These are phyloP conservation scores for Penstemon davidsonii DNA, from an alignment of 257 asterid genomes.

Conservation along the genomic window DNA sequence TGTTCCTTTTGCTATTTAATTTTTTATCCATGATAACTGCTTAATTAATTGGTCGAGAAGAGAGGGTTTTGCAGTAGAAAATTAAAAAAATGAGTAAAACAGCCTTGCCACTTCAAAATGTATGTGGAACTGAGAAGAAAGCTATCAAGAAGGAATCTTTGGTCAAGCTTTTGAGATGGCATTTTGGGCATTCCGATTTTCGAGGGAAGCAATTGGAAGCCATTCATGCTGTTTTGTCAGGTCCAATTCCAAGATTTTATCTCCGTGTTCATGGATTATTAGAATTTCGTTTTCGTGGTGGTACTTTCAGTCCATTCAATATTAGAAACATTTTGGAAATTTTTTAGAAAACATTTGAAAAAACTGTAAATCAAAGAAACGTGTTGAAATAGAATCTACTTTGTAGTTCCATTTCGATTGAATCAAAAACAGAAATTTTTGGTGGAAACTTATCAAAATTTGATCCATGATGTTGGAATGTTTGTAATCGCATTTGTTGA, in stretches of 20 bases:
- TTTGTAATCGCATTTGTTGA: neutral
- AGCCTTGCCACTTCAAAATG: constrained; percentile 60
- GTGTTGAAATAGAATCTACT: too few species aligned
- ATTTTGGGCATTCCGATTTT: constrained; percentile 86
- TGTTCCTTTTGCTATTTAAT: neutral
- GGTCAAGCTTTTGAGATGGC: constrained; percentile 92
- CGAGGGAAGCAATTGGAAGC: constrained; percentile 92
- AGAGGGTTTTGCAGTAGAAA: neutral
- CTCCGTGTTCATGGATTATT: neutral
- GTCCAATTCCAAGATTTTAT: constrained; percentile 30
- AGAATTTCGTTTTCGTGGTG: neutral
- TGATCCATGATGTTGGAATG: too few species aligned
- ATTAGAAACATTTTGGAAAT: too few species aligned
- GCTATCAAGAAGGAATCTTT: constrained; percentile 70
- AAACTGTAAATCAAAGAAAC: too few species aligned
- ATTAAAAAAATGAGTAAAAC: constrained; percentile 63
- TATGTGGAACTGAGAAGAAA: constrained; percentile 55
- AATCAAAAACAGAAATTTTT: too few species aligned
- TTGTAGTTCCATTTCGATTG: too few species aligned
- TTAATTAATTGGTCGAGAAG: neutral
- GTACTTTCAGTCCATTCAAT: too few species aligned
- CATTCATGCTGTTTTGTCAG: constrained; percentile 93
- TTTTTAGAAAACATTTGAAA: too few species aligned
- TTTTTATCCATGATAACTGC: neutral
- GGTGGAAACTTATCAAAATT: too few species aligned